Evolutionary conservation across 345 rosid species (phyloP).

Genomic region (Adansonia digitata): DNA sequence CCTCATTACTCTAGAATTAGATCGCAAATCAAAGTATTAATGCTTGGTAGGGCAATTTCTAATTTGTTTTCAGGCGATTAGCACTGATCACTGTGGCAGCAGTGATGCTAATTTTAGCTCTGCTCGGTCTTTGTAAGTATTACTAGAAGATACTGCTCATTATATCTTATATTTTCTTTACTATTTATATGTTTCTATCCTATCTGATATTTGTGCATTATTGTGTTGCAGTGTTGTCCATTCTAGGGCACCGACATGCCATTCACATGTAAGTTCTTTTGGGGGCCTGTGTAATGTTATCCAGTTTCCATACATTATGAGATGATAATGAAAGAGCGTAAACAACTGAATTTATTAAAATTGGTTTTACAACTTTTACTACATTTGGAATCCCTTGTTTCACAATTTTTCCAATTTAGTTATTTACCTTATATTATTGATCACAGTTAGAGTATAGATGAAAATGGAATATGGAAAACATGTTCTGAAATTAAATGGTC

Average conservation of each 20-base stretch:
- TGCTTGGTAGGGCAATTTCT: neutral
- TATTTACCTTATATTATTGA: neutral
- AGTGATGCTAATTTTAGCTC: slow-evolving; percentile 76
- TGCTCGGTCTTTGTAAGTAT: slow-evolving; percentile 75
- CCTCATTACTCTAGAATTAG: neutral
- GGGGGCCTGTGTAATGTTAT: neutral
- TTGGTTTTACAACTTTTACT: neutral
- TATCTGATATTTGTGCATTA: slow-evolving; percentile 12
- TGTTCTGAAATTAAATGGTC: neutral
- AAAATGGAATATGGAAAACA: neutral
- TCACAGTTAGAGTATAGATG: neutral
- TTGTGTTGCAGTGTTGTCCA: slow-evolving; percentile 53
- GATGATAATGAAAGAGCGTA: neutral
- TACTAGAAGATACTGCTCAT: neutral
- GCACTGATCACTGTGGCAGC: slow-evolving; percentile 72
- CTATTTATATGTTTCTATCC: slow-evolving; percentile 11
- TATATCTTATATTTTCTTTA: slow-evolving; percentile 7
- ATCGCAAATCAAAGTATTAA: neutral
- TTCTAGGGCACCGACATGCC: slow-evolving; percentile 68
- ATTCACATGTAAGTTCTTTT: slow-evolving; percentile 59
- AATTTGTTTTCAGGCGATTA: slow-evolving; percentile 47
- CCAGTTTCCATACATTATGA: neutral
- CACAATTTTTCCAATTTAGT: neutral
- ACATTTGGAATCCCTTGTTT: neutral
- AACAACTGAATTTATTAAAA: neutral